Evolutionary conservation across 306 rosid genomes (phyloP).

Genomic region (Carpinus fangiana): DNA sequence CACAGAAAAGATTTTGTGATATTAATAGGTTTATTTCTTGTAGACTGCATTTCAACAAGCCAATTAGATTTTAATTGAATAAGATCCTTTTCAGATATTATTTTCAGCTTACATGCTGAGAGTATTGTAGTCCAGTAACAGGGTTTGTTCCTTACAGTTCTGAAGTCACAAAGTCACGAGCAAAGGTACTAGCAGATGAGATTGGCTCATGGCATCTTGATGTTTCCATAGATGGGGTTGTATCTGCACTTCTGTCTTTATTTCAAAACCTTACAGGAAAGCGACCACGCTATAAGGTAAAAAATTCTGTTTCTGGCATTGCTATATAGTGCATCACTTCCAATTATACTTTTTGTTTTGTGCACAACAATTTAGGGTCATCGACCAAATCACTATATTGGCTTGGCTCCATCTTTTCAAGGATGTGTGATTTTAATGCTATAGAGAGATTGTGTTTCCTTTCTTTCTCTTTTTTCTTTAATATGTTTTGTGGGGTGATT

Average conservation of each 20-base stretch:
- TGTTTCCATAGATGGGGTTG: slow-evolving; percentile 76
- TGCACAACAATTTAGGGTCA: slow-evolving; percentile 1
- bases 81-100: slow-evolving; percentile 3
- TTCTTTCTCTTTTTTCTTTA: neutral
- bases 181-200: slow-evolving; percentile 81
- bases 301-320: slow-evolving; percentile 9
- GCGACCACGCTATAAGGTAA: slow-evolving; percentile 75
- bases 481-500: neutral
- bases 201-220: slow-evolving; percentile 98
- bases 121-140: neutral
- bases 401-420: neutral
- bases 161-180: slow-evolving; percentile 66
- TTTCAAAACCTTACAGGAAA: slow-evolving; percentile 87
- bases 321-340: neutral
- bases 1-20: neutral
- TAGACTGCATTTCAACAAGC: slow-evolving; percentile 17
- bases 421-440: slow-evolving; percentile 11
- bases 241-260: slow-evolving; percentile 66
- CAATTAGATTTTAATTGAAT: slow-evolving; percentile 10
- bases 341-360: slow-evolving; percentile 8
- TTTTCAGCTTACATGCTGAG: slow-evolving; percentile 8
- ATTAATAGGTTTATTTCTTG: neutral
- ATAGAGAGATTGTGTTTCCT: neutral
- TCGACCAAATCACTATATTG: neutral
- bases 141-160: slow-evolving; percentile 59